A percentile compares a stretch with the other conserved stretches of the same genome.
phyloP scores from a whole-genome alignment of 2,329 filamentous ascomycete species.

The Aspergillus ustus region DNA sequence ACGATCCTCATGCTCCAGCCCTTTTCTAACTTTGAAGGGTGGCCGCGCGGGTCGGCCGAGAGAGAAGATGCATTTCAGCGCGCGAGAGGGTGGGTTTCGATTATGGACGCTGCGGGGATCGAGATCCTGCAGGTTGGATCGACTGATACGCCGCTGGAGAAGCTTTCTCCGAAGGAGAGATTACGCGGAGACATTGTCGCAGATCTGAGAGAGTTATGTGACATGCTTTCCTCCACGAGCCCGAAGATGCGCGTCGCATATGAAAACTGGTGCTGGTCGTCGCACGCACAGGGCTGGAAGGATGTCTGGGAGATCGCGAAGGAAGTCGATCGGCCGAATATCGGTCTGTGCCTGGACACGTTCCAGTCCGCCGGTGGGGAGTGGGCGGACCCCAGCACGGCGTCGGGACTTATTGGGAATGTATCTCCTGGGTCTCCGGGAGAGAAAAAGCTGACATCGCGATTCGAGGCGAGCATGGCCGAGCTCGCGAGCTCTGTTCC shows the following conservation, averaged over 20 bases:
- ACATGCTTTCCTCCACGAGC: slow-evolving; percentile 59
- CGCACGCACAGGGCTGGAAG: slow-evolving; percentile 69
- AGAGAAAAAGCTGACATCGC: slow-evolving; percentile 51
- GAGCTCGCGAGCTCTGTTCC: slow-evolving; percentile 64
- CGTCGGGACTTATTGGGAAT: slow-evolving; percentile 62
- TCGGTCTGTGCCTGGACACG: slow-evolving; percentile 77
- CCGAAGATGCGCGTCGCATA: slow-evolving; percentile 68
- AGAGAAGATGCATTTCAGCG: slow-evolving; percentile 66
- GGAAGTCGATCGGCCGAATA: slow-evolving; percentile 65
- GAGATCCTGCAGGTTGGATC: slow-evolving; percentile 72
- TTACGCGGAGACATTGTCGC: slow-evolving; percentile 53
- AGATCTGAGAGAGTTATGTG: slow-evolving; percentile 68
- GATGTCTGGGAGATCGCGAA: slow-evolving; percentile 71
- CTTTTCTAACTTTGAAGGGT: slow-evolving; percentile 78
- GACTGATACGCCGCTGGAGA: slow-evolving; percentile 9
- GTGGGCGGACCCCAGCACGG: slow-evolving; percentile 72
- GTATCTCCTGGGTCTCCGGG: slow-evolving; percentile 32
- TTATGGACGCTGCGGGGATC: slow-evolving; percentile 72
- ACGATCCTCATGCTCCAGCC: slow-evolving; percentile 74
- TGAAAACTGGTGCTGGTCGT: slow-evolving; percentile 84
- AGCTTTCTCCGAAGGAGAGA: background rate
- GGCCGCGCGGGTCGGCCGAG: slow-evolving; percentile 62
- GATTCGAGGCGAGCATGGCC: slow-evolving; percentile 60
- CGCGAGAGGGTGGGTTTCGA: slow-evolving; percentile 68
- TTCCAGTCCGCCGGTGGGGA: slow-evolving; percentile 76